These are phyloP conservation scores for Xylaria longipes DNA, from an alignment of 495 filamentous ascomycete genomes.

Conservation along the genomic window DNA sequence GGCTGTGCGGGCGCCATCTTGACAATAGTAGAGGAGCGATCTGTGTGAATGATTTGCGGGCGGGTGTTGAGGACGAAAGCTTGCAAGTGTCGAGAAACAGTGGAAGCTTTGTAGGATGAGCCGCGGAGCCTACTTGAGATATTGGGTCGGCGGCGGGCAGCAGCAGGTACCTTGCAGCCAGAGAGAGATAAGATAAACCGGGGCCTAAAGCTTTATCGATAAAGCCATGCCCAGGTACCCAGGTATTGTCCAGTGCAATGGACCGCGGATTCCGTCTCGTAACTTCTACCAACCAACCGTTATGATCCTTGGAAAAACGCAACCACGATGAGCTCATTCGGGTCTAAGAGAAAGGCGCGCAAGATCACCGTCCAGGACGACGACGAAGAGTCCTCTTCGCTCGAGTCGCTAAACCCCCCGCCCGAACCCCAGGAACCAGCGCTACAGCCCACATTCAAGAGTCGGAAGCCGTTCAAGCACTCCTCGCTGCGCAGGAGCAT, in stretches of 20 bases:
- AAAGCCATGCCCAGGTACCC: neutral
- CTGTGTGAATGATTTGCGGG: conserved; percentile 13
- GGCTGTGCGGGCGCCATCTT: conserved; percentile 99
- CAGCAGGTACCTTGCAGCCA: neutral
- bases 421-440: conserved; percentile 42
- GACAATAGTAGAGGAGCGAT: conserved; percentile 30
- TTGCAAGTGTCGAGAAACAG: conserved; percentile 11
- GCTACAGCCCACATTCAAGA: conserved; percentile 50
- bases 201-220: conserved; percentile 19
- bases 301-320: neutral
- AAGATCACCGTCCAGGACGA: conserved; percentile 75
- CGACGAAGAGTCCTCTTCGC: conserved; percentile 50
- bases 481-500: conserved; percentile 59
- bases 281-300: neutral
- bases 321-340: conserved; percentile 69
- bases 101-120: conserved; percentile 16
- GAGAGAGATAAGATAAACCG: conserved; percentile 20
- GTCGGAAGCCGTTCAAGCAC: conserved; percentile 55
- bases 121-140: conserved; percentile 4
- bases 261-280: neutral
- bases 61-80: conserved; percentile 11
- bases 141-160: conserved; percentile 1
- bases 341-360: conserved; percentile 72
- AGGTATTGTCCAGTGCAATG: neutral
- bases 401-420: conserved; percentile 36